A percentile compares a stretch with the other conserved stretches of the same genome.
These are phyloP conservation scores for Diaporthe sp. DNA, from an alignment of 2,329 filamentous ascomycete genomes.

Conservation along the genomic window DNA sequence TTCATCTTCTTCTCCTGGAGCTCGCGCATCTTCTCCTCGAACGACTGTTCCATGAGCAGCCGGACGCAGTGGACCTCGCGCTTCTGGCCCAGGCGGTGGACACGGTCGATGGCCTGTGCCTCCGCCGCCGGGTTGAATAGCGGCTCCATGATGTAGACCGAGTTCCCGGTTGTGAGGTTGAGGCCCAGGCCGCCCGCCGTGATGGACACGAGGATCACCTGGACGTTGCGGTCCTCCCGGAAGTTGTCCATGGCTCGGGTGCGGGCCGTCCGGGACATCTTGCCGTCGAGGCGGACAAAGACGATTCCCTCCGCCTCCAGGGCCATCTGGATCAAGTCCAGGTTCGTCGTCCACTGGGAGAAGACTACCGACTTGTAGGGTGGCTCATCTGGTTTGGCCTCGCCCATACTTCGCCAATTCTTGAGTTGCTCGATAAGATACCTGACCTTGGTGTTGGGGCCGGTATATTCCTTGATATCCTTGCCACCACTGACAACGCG, in stretches of 20 bases:
- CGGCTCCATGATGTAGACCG: conserved; percentile 97
- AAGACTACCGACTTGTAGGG: conserved; percentile 96
- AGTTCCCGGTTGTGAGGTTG: conserved; percentile 87
- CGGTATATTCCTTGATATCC: conserved; percentile 75
- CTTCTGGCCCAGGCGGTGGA: conserved; percentile 90
- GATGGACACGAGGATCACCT: conserved; percentile 91
- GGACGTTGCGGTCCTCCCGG: conserved; percentile 75
- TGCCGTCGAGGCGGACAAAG: conserved; percentile 88
- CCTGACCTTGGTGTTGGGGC: conserved; percentile 91
- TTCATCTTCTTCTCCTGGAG: conserved; percentile 94
- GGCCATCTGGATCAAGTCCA: conserved; percentile 90
- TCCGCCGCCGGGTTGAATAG: conserved; percentile 97
- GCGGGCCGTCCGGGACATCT: conserved; percentile 81
- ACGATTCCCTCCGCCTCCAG: conserved; percentile 74
- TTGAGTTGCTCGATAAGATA: conserved; percentile 82
- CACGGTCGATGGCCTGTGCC: conserved; percentile 92
- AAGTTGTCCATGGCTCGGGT: conserved; percentile 82
- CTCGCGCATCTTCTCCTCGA: conserved; percentile 93
- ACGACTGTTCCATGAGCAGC: conserved; percentile 90
- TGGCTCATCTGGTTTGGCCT: conserved; percentile 69
- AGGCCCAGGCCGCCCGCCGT: conserved; percentile 91
- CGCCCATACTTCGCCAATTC: conserved; percentile 70
- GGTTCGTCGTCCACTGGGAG: conserved; percentile 94
- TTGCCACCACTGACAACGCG: conserved; percentile 64
- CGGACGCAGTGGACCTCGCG: conserved; percentile 87